Evolutionary conservation across 2,329 filamentous ascomycete genomes (phyloP).

Genomic region (Claviceps africana): DNA sequence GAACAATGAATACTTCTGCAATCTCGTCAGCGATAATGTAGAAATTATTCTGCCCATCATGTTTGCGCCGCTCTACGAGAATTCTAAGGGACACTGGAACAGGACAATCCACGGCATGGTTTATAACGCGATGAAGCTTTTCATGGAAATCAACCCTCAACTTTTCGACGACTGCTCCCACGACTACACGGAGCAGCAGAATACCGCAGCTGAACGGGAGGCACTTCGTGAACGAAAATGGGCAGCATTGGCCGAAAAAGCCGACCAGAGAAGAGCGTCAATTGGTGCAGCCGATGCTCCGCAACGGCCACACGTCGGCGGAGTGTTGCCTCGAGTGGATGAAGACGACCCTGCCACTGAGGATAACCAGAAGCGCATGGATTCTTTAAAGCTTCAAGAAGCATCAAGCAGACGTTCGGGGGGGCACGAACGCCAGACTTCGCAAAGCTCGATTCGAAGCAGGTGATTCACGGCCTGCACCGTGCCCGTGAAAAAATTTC

Average conservation of each 20-base stretch:
- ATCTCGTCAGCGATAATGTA: constrained; percentile 95
- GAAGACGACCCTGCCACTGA: constrained; percentile 69
- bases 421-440: constrained; percentile 46
- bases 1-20: constrained; percentile 99
- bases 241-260: constrained; percentile 72
- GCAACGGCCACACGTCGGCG: constrained; percentile 23
- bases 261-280: constrained; percentile 48
- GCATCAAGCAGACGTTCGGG: constrained; percentile 44
- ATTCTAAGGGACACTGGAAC: constrained; percentile 99
- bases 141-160: constrained; percentile 99
- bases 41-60: constrained; percentile 97
- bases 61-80: constrained; percentile 97
- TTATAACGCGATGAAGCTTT: constrained; percentile 98
- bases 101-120: constrained; percentile 99
- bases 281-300: constrained; percentile 19
- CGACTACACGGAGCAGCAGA: constrained; percentile 93
- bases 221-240: constrained; percentile 73
- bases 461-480: constrained; percentile 24
- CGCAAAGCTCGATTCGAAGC: constrained; percentile 39
- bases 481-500: neutral
- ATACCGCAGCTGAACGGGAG: constrained; percentile 75
- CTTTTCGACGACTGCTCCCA: constrained; percentile 98
- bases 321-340: constrained; percentile 41
- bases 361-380: constrained; percentile 74
- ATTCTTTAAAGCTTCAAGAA: constrained; percentile 83